Evolutionary conservation across 2,329 filamentous ascomycete genomes (phyloP).

Genomic region (Exophiala viscosa): DNA sequence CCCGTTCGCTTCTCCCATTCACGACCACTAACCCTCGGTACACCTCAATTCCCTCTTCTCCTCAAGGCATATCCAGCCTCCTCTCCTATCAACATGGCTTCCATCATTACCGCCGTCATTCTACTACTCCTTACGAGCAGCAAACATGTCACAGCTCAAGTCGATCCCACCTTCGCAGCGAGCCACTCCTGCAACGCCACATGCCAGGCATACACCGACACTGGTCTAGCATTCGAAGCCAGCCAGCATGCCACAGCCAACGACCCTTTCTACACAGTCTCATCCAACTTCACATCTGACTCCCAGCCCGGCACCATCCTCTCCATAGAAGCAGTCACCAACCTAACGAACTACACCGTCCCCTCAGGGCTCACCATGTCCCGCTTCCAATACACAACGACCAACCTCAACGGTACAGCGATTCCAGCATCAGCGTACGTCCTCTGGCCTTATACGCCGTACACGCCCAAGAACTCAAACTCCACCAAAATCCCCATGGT

Average conservation of each 20-base stretch:
- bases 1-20: no score
- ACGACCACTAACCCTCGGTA: no score
- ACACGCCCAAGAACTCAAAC: constrained; percentile 7
- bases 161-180: not conserved
- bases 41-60: no score
- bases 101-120: no score
- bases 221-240: constrained; percentile 8
- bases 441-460: constrained; percentile 47
- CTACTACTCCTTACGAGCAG: not conserved
- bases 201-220: not conserved
- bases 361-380: constrained; percentile 45
- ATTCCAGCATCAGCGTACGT: constrained; percentile 50
- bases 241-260: constrained; percentile 32
- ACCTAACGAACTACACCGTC: constrained; percentile 39
- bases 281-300: constrained; percentile 21
- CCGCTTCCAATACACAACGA: constrained; percentile 48
- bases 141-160: not conserved
- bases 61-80: no score
- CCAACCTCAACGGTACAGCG: constrained; percentile 42
- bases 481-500: constrained; percentile 33
- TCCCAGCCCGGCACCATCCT: constrained; percentile 38
- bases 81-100: no score
- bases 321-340: constrained; percentile 40
- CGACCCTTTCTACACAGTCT: constrained; percentile 42
- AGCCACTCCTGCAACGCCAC: not conserved